Percentiles rank a stretch among this genome's conserved stretches.
phyloP scores from a whole-genome alignment of 768 basidiomycete species.

The Trametopsis cervina region DNA sequence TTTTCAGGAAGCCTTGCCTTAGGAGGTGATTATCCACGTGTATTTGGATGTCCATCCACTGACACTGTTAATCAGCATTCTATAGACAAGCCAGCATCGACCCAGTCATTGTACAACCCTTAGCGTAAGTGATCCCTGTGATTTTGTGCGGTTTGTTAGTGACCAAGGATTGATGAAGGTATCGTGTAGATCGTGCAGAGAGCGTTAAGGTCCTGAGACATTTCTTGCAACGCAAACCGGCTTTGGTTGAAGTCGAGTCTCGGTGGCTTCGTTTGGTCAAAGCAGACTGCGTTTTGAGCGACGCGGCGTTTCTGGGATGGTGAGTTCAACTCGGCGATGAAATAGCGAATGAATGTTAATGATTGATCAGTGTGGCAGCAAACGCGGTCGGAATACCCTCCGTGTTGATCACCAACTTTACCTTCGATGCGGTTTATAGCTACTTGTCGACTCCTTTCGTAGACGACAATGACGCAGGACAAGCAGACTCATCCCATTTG shows the following conservation, averaged over 20 bases:
- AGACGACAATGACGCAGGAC: constrained; percentile 31
- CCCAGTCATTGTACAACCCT: constrained; percentile 73
- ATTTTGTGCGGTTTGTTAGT: not conserved
- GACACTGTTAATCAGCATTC: constrained; percentile 34
- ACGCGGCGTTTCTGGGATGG: constrained; percentile 77
- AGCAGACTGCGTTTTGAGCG: constrained; percentile 61
- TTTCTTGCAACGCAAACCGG: constrained; percentile 52
- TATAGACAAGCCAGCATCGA: constrained; percentile 73
- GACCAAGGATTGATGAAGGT: constrained; percentile 31
- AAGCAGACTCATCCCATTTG: constrained; percentile 1
- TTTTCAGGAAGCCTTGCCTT: constrained; percentile 56
- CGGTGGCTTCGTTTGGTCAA: constrained; percentile 46
- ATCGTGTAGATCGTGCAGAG: constrained; percentile 65
- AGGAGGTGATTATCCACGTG: too few species aligned
- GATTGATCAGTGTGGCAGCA: constrained; percentile 49
- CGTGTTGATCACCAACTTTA: constrained; percentile 73
- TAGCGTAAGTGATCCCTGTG: constrained; percentile 49
- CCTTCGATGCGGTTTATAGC: constrained; percentile 79
- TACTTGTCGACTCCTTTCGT: constrained; percentile 56
- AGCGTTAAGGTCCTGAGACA: constrained; percentile 55
- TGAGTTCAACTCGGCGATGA: constrained; percentile 24
- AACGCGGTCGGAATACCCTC: constrained; percentile 59
- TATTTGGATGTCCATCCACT: too few species aligned
- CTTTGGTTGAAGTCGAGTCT: constrained; percentile 45
- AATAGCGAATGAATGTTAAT: not conserved